Base-by-base conservation (phyloP, 768 basidiomycete species). In the Mycena galericulata region DNA sequence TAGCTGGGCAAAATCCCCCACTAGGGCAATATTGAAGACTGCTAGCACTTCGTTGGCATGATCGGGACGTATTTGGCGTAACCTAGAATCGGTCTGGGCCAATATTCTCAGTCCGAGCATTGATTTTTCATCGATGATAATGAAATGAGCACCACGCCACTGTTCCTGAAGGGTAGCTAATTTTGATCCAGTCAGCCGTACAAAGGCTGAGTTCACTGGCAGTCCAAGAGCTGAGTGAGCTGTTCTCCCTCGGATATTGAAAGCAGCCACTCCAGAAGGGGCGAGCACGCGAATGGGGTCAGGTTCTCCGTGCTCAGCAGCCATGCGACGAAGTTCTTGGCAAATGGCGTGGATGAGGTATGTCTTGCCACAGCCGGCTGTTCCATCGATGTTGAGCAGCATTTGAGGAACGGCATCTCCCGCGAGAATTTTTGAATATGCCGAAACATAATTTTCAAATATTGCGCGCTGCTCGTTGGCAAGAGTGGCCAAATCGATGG, bases 331-430 rank as follows among this genome's bases (percentile, higher is more conserved):
- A 4, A 65, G 55, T n/a, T 54, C 38, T 51, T 68, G 67, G 22
- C 53, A 56, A 9, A 68, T 63, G 2, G 67, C 51, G 24, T 56
- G 50, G 24, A 68, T 68, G 3, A 62, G 30, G 22, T 68, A 68
- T 6, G 67, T 68, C 24, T 68, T 68, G 3, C 67, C 67, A 27
- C 67, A 68, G 20, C 60, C 67, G 7, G 67, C 67, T 0, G 66
- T 59, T 4, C 66, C 58, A 20, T 68, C 58, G 18, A 68, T 58
- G 34, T 68, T 59, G 24, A 62, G 26, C 1, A 59, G 49, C 0
- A 59, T 18, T 41, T 60, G 36, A 9, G 20, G 9, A 18, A 9
- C 7, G 15, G n/a, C 3, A 12, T 45, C 34, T 0, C 40, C 49
- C 2, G 27, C 2, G 12, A 62, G 60, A n/a, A 62, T 62, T 9